Evolutionary conservation across 202 grass and related monocot species (phyloP).

Genomic region (Zoysia matrella): DNA sequence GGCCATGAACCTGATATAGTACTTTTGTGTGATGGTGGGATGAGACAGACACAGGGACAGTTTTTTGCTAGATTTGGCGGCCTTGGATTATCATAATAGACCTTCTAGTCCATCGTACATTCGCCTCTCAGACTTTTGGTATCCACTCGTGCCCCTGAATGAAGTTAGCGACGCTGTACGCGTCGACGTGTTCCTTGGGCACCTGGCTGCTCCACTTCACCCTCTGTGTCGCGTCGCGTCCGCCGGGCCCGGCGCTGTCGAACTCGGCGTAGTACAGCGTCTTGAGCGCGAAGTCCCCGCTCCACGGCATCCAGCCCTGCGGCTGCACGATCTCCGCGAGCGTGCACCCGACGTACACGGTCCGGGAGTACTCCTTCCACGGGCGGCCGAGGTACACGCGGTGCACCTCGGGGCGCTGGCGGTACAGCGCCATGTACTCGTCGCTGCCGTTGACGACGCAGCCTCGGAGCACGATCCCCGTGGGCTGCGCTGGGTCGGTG

Average conservation of each 20-base stretch:
- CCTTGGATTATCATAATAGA: not conserved
- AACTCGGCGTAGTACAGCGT: slow-evolving; percentile 91
- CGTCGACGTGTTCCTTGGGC: slow-evolving; percentile 64
- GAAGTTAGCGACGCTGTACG: slow-evolving; percentile 78
- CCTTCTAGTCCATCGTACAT: not conserved
- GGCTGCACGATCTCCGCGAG: slow-evolving; percentile 77
- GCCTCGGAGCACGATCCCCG: slow-evolving; percentile 77
- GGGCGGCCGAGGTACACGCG: slow-evolving; percentile 76
- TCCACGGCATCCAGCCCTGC: slow-evolving; percentile 78
- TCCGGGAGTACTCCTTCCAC: slow-evolving; percentile 95
- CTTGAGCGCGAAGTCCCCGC: slow-evolving; percentile 79
- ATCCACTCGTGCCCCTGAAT: slow-evolving; percentile 88
- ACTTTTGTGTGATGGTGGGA: not conserved
- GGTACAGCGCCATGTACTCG: slow-evolving; percentile 74
- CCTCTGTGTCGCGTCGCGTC: slow-evolving; percentile 32
- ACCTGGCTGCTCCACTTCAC: slow-evolving; percentile 82
- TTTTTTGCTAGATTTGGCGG: not conserved
- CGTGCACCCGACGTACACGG: slow-evolving; percentile 66
- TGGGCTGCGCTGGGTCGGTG: slow-evolving; percentile 87
- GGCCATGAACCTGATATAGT: not conserved
- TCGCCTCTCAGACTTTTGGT: slow-evolving; percentile 28
- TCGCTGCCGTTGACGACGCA: slow-evolving; percentile 88
- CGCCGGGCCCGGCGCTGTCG: slow-evolving; percentile 66
- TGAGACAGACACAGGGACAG: not conserved
- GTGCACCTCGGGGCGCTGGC: slow-evolving; percentile 54